These are phyloP conservation scores for Meyerozyma guilliermondii DNA, from an alignment of 1,139 yeast genomes.

Conservation along the genomic window DNA sequence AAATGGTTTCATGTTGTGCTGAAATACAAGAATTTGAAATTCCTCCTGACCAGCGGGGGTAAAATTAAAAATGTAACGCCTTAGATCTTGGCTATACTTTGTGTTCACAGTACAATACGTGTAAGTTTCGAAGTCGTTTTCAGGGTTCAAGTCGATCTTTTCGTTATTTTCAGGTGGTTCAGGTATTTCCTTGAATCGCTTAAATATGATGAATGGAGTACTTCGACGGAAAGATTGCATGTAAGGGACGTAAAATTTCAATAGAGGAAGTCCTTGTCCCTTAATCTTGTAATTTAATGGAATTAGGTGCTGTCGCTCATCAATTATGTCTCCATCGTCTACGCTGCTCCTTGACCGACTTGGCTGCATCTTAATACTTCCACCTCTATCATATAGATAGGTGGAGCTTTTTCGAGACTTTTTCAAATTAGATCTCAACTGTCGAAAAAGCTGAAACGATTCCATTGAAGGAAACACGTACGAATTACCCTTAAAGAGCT, in stretches of 20 bases:
- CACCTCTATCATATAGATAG: slow-evolving; percentile 20
- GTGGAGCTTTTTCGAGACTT: slow-evolving; percentile 18
- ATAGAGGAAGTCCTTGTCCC: slow-evolving; percentile 36
- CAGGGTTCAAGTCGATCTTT: slow-evolving; percentile 9
- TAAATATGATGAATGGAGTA: slow-evolving; percentile 32
- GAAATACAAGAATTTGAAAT: slow-evolving; percentile 28
- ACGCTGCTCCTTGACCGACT: slow-evolving; percentile 1
- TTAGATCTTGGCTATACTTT: slow-evolving; percentile 24
- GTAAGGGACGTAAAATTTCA: slow-evolving; percentile 33
- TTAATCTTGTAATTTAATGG: slow-evolving; percentile 27
- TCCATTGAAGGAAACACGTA: slow-evolving; percentile 28
- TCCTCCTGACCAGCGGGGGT: slow-evolving; percentile 11
- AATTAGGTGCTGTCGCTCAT: slow-evolving; percentile 27
- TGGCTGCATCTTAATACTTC: slow-evolving; percentile 11
- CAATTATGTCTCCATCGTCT: slow-evolving; percentile 14
- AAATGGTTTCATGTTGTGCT: slow-evolving; percentile 34
- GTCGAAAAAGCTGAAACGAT: slow-evolving; percentile 28
- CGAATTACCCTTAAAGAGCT: slow-evolving; percentile 26
- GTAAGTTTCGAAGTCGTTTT: slow-evolving; percentile 25
- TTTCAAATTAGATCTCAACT: slow-evolving; percentile 19
- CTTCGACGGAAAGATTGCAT: slow-evolving; percentile 33
- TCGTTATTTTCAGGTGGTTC: slow-evolving; percentile 14
- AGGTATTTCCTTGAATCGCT: slow-evolving; percentile 29
- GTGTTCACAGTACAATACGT: slow-evolving; percentile 29
- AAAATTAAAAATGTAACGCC: slow-evolving; percentile 28